phyloP scores from a whole-genome alignment of 2,329 filamentous ascomycete genomes.

The Penicillium sp. region DNA sequence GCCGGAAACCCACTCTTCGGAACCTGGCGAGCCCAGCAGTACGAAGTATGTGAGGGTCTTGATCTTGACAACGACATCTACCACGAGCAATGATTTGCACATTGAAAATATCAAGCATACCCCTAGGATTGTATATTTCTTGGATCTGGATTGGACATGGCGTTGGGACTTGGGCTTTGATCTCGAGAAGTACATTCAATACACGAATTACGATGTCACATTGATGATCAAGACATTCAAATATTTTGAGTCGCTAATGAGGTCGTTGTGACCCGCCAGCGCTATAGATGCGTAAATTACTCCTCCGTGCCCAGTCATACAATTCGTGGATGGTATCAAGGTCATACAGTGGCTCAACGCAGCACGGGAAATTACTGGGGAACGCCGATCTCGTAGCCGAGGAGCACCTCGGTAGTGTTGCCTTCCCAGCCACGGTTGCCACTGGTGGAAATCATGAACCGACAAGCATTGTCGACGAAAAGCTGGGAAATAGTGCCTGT shows the following conservation, averaged over 20 bases:
- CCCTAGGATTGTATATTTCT: constrained; percentile 5
- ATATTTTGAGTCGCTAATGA: not conserved
- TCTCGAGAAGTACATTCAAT: not conserved
- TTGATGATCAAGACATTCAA: not conserved
- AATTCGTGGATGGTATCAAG: constrained; percentile 6
- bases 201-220: not conserved
- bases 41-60: constrained; percentile 39
- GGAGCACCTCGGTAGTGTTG: constrained; percentile 78
- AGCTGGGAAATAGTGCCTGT: constrained; percentile 85
- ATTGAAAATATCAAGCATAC: not conserved
- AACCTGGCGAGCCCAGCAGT: constrained; percentile 36
- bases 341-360: not conserved
- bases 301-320: not conserved
- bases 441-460: constrained; percentile 87
- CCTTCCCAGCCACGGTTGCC: constrained; percentile 97
- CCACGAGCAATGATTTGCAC: constrained; percentile 21
- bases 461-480: constrained; percentile 81
- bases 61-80: constrained; percentile 29
- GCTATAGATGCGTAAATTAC: not conserved
- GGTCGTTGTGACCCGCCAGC: not conserved
- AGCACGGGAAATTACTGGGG: constrained; percentile 21
- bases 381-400: constrained; percentile 85
- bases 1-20: constrained; percentile 35
- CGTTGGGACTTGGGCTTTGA: constrained; percentile 7
- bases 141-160: constrained; percentile 3